Evolutionary conservation across 2,329 filamentous ascomycete species (phyloP), one percentile per base, ranked within the genome.

Genomic region (Emydomyces testavorans): DNA sequence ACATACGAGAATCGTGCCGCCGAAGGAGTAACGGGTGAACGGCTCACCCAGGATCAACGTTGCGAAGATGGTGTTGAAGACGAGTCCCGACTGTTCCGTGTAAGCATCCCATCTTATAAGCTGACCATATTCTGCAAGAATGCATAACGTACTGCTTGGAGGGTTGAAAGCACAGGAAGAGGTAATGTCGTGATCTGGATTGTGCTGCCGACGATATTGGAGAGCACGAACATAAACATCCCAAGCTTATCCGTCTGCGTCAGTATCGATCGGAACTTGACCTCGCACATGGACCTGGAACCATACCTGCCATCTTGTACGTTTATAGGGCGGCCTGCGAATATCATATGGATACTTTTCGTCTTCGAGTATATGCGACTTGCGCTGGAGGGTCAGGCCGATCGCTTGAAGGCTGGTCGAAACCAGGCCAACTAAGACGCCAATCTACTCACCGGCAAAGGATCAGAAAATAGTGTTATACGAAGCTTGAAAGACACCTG

Each of bases 61-160:
- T 52, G 92, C 92, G 74, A 93, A 94, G 65, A 96, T 87, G 49
- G 90, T 94, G 72, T 98, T 98, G 75, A 98, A 98, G 53, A 98
- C 92, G 48, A 98, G 76, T 37, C 92, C 92, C 2, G 90, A 94
- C 63, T 77, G 56, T 26, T 21, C 31, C 28, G 20, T 29, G 37
- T 50, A 39, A 54, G 47, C 7, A n/a, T 47, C 29, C 8, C 20
- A 2, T 26, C 34, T 39, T 31, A 24, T 32, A 13, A 32, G 15
- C 35, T 32, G 7, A 13, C 13, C 10, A 43, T 36, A 18, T 38
- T 46, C 37, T 35, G 28, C 20, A 44, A 38, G 32, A 42, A 23
- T 36, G 32, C n/a, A 32, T 42, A 29, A 63, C 70, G 57, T 65
- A 76, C 73, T 15, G 90, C 90, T 70, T 98, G 92, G 31, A 98